Percentiles rank a stretch among this genome's conserved stretches.
Evolutionary conservation across 805 yeast genomes (phyloP).

Genomic region (Lipomyces oligophaga): DNA sequence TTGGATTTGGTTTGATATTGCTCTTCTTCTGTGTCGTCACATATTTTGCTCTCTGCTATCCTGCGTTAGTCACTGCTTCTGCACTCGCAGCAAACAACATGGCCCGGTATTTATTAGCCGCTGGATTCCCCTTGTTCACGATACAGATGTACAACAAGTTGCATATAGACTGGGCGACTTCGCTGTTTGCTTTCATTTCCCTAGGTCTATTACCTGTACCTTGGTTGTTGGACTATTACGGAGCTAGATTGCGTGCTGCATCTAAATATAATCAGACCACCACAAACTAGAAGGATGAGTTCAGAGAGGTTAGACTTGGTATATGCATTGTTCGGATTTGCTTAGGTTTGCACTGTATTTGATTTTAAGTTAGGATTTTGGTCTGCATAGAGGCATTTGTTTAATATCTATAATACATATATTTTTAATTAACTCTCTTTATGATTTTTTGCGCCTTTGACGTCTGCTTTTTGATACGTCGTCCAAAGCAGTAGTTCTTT

Average conservation of each 20-base stretch:
- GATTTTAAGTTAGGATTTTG: too few relatives aligned
- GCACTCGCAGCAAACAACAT: conserved; percentile 86
- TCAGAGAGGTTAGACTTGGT: too few relatives aligned
- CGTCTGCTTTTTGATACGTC: conserved; percentile 43
- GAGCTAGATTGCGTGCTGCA: conserved; percentile 49
- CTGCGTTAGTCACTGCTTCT: conserved; percentile 76
- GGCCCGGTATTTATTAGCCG: conserved; percentile 67
- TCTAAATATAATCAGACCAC: conserved; percentile 7
- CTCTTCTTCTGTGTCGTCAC: conserved; percentile 67
- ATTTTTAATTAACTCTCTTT: too few relatives aligned
- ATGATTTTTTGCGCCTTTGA: conserved; percentile 6
- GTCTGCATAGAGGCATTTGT: too few relatives aligned
- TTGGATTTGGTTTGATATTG: conserved; percentile 70
- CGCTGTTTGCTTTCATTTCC: conserved; percentile 60
- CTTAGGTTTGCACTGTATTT: too few relatives aligned
- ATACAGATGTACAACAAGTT: conserved; percentile 74
- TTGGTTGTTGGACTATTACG: conserved; percentile 55
- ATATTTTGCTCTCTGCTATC: conserved; percentile 67
- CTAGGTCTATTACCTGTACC: conserved; percentile 62
- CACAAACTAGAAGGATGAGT: too few relatives aligned
- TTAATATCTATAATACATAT: too few relatives aligned
- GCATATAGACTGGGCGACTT: conserved; percentile 75
- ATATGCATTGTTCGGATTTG: too few relatives aligned
- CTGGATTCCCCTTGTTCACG: conserved; percentile 80
- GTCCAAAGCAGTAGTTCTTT: conserved; percentile 62